Percentiles rank a stretch among this genome's conserved stretches.
These are phyloP conservation scores for Trichocladium uniseriatum DNA, from an alignment of 495 filamentous ascomycete genomes.

Conservation along the genomic window DNA sequence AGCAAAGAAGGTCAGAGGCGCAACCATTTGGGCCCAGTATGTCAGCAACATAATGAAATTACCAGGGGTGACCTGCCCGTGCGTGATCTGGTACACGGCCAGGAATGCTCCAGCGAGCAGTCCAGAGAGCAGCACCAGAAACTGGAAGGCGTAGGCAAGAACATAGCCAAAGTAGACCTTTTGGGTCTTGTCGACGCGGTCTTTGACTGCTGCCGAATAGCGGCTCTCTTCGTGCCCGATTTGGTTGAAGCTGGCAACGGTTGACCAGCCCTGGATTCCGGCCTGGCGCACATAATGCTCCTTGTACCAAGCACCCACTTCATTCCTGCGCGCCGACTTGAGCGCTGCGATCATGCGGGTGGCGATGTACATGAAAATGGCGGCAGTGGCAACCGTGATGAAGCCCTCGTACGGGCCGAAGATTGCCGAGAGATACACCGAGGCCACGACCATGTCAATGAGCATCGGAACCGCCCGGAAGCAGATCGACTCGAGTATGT, in stretches of 20 bases:
- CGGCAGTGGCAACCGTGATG: slow-evolving; percentile 51
- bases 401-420: slow-evolving; percentile 70
- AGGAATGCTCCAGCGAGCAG: slow-evolving; percentile 54
- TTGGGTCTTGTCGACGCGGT: slow-evolving; percentile 33
- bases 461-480: slow-evolving; percentile 63
- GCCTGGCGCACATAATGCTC: slow-evolving; percentile 54
- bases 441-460: slow-evolving; percentile 59
- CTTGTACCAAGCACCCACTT: slow-evolving; percentile 39
- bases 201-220: slow-evolving; percentile 44
- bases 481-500: slow-evolving; percentile 55
- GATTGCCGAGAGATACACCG: slow-evolving; percentile 55
- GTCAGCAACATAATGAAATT: slow-evolving; percentile 60
- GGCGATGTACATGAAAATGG: slow-evolving; percentile 55
- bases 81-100: slow-evolving; percentile 56
- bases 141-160: slow-evolving; percentile 44
- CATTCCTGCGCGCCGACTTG: slow-evolving; percentile 24
- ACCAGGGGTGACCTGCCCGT: slow-evolving; percentile 49
- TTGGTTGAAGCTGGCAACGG: slow-evolving; percentile 65
- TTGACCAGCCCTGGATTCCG: slow-evolving; percentile 58
- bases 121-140: slow-evolving; percentile 52
- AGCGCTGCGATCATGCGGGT: slow-evolving; percentile 41
- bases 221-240: slow-evolving; percentile 53
- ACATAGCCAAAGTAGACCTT: slow-evolving; percentile 34
- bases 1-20: slow-evolving; percentile 57
- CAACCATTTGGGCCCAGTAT: slow-evolving; percentile 58